These are phyloP conservation scores for Castanea sativa DNA, from an alignment of 306 rosid genomes.

Conservation along the genomic window DNA sequence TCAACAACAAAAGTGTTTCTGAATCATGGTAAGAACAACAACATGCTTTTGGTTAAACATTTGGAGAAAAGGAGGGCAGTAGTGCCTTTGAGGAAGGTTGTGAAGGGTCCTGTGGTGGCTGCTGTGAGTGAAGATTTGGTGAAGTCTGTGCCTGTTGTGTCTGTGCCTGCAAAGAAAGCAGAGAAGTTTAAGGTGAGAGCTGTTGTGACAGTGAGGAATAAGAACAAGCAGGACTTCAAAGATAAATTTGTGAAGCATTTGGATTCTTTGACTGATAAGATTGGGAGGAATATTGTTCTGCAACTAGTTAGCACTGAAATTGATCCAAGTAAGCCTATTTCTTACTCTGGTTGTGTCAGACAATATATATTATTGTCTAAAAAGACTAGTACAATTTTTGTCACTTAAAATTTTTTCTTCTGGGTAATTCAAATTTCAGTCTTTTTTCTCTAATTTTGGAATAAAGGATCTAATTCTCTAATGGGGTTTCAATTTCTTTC, in stretches of 20 bases:
- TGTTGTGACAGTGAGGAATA: constrained; percentile 81
- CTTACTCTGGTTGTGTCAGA: constrained; percentile 6
- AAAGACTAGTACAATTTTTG: not conserved
- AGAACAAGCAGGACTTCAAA: constrained; percentile 75
- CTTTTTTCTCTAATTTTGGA: not conserved
- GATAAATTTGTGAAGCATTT: constrained; percentile 62
- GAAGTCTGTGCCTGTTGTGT: constrained; percentile 18
- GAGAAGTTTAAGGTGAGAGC: constrained; percentile 77
- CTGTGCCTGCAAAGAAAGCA: constrained; percentile 45
- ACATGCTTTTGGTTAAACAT: constrained; percentile 26
- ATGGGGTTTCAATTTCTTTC: too few relatives aligned
- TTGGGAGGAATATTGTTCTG: constrained; percentile 78
- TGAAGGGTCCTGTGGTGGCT: constrained; percentile 62
- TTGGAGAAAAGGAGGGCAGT: constrained; percentile 23
- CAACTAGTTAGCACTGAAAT: constrained; percentile 73
- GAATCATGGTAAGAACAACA: constrained; percentile 12
- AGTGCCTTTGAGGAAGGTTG: constrained; percentile 37
- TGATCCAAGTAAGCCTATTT: constrained; percentile 71
- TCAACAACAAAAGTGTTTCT: constrained; percentile 32
- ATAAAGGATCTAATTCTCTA: not conserved
- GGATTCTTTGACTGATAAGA: constrained; percentile 66
- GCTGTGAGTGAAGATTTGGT: constrained; percentile 82
- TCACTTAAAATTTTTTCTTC: not conserved
- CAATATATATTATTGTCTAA: not conserved
- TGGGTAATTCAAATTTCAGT: not conserved